These are phyloP conservation scores for Salvia sclarea DNA, from an alignment of 305 asterid species.

Conservation along the genomic window DNA sequence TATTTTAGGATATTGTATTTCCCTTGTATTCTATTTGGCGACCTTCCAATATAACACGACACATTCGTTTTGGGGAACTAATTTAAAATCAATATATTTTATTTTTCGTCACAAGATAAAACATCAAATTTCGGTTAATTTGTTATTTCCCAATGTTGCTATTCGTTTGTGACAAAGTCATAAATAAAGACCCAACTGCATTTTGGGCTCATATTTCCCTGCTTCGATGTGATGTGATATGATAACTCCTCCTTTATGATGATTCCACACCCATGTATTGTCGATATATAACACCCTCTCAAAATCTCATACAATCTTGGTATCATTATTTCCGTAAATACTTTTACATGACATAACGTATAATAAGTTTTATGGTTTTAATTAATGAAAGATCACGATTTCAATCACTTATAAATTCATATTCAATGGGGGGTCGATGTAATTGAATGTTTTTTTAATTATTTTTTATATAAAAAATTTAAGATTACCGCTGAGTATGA, in stretches of 20 bases:
- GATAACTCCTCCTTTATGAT: background rate
- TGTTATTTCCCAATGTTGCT: background rate
- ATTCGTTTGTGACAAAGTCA: background rate
- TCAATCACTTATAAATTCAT: background rate
- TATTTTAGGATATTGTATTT: no score
- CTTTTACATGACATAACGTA: no score
- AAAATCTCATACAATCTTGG: background rate
- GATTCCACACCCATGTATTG: background rate
- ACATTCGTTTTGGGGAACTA: no score
- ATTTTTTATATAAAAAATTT: no score
- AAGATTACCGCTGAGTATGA: no score
- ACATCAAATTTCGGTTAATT: background rate
- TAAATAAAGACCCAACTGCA: conserved; percentile 13
- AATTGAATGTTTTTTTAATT: background rate
- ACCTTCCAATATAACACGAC: no score
- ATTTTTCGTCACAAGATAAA: background rate
- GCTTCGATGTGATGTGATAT: conserved; percentile 29
- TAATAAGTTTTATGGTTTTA: background rate
- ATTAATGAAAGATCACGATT: background rate
- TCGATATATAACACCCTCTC: conserved; percentile 12
- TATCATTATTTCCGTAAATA: background rate
- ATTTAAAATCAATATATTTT: background rate
- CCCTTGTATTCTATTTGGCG: no score
- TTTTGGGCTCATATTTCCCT: background rate
- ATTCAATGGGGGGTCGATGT: background rate